Base-by-base conservation (phyloP, 2,329 filamentous ascomycete genomes). In the Hypoxylon sp. region DNA sequence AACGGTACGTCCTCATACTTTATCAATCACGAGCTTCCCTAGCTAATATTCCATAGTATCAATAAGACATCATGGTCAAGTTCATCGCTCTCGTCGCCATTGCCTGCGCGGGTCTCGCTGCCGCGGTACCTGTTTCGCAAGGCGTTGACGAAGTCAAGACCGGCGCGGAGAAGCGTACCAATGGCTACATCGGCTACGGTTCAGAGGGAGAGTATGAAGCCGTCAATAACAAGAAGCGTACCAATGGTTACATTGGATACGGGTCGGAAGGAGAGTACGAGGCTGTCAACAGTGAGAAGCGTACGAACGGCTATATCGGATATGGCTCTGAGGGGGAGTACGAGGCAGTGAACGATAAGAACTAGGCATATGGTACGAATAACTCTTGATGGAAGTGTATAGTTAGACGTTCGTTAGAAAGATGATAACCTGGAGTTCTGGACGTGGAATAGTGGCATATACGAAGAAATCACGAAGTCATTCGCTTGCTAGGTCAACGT, bases 221-320 rank as follows among this genome's bases (percentile, higher is more conserved):
- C 5, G 46, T 49, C 6, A 49, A 49, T 14, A 32, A 30, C 17
- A 9, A 49, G 46, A 49, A 49, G 17, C 46, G 46, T 5, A 49
- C 46, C 13, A 49, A 49, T 14, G 23, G 6, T 4, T 49, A 49
- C 13, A 49, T 49, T 17, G 46, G 46, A 14, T 49, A 49, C 14
- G 46, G 46, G 2, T 49, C 46, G 3, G 48, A 51, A 17, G 48
- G 48, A n/a, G 48, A 51, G n/a, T 51, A 51, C 7, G 48, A 51
- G 30, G 14, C 48, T 3, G 48, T 51, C 11, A 51, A 51, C 5
- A 30, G 34, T 30, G 34, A 46, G 19, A 46, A 51, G 48, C 48
- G 48, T 17, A 51, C 48, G 3, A 51, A 51, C 21, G 28, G 10
- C 2, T 51, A 51, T 19, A 51, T 51, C 14, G 48, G 48, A 6